These are phyloP conservation scores for Tylopilus felleus DNA, from an alignment of 768 basidiomycete genomes.

Conservation along the genomic window DNA sequence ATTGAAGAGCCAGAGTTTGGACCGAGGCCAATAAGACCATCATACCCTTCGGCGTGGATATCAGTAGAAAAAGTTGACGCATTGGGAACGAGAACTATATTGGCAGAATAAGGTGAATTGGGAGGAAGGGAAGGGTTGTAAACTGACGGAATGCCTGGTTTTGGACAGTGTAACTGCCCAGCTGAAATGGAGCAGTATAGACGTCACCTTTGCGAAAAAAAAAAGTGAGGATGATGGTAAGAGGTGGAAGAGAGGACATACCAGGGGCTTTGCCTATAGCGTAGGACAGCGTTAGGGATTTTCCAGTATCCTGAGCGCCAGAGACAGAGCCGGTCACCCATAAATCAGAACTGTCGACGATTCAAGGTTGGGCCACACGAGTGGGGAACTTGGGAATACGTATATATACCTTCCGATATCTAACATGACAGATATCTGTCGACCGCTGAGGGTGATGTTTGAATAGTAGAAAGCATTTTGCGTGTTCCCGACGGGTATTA, in stretches of 20 bases:
- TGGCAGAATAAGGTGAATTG: background rate
- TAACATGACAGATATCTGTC: constrained; percentile 54
- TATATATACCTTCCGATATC: constrained; percentile 76
- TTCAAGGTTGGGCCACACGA: constrained; percentile 1
- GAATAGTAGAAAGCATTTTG: constrained; percentile 72
- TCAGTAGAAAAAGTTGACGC: constrained; percentile 61
- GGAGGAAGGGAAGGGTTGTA: background rate
- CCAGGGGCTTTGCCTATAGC: constrained; percentile 67
- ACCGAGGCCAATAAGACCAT: constrained; percentile 76
- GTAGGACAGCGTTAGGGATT: constrained; percentile 54
- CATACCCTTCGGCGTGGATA: constrained; percentile 58
- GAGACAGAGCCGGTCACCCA: constrained; percentile 61
- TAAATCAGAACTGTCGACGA: constrained; percentile 57
- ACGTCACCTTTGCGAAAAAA: constrained; percentile 46
- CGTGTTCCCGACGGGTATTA: constrained; percentile 54
- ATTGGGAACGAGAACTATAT: constrained; percentile 59
- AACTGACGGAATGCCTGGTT: constrained; percentile 67
- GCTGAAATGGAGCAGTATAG: constrained; percentile 46
- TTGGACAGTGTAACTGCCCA: constrained; percentile 55
- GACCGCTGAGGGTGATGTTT: constrained; percentile 67
- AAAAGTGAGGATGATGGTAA: background rate
- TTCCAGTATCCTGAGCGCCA: constrained; percentile 52
- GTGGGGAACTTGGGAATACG: background rate
- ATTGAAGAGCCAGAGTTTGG: constrained; percentile 70
- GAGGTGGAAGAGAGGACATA: constrained; percentile 24